phyloP scores from a whole-genome alignment of 257 asterid species.

The Solanum rostratum region DNA sequence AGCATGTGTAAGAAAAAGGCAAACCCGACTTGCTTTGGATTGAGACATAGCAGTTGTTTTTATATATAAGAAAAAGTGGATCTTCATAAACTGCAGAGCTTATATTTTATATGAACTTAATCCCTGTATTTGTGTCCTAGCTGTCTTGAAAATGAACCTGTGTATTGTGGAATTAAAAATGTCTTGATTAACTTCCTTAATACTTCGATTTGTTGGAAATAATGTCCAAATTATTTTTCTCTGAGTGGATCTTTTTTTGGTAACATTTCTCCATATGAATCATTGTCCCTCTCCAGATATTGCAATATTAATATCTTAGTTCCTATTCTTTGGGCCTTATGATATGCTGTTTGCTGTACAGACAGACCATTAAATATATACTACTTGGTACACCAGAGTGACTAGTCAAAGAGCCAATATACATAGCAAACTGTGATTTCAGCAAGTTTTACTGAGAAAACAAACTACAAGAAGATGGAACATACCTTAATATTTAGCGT shows the following conservation, averaged over 20 bases:
- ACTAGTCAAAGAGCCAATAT: not conserved
- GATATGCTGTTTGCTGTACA: not conserved
- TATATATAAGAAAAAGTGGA: not conserved
- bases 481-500: constrained; percentile 23
- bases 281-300: not conserved
- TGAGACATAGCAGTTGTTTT: not conserved
- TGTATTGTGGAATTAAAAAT: not conserved
- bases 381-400: not conserved
- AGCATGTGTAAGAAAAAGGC: not conserved
- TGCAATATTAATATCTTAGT: not conserved
- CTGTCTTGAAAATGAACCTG: not conserved
- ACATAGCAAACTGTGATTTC: not conserved
- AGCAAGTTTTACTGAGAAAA: not conserved
- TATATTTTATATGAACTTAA: not conserved
- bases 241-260: not conserved
- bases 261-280: not conserved
- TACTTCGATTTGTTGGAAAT: not conserved
- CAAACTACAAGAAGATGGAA: not conserved
- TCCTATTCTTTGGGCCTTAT: not conserved
- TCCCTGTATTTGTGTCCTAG: not conserved
- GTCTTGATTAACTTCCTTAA: not conserved
- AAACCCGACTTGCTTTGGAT: not conserved
- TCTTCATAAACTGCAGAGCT: not conserved
- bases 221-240: not conserved
- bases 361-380: not conserved